Evolutionary conservation across 768 basidiomycete species (phyloP).

Genomic region (Suillus occidentalis): DNA sequence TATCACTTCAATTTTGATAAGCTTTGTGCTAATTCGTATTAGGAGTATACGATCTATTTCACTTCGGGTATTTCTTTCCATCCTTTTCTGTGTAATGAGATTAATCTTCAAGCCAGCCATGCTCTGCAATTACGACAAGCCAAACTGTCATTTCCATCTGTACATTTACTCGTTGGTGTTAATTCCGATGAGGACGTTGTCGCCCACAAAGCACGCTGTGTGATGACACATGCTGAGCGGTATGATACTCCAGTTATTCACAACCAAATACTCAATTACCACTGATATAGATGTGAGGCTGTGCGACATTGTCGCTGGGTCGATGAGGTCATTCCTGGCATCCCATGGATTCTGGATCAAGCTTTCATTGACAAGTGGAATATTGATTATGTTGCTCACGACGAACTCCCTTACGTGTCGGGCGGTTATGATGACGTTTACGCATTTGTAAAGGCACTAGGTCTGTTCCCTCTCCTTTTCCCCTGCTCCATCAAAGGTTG

Average conservation of each 20-base stretch:
- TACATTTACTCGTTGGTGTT: constrained; percentile 92
- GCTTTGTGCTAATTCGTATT: constrained; percentile 10
- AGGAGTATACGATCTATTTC: constrained; percentile 97
- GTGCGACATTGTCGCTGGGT: constrained; percentile 98
- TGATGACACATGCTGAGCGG: constrained; percentile 91
- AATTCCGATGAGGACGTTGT: constrained; percentile 83
- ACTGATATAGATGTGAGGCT: constrained; percentile 64
- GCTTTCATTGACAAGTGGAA: constrained; percentile 80
- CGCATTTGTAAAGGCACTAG: constrained; percentile 72
- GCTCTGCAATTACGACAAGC: constrained; percentile 95
- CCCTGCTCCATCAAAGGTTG: background rate
- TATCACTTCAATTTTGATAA: constrained; percentile 6
- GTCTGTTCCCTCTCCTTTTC: constrained; percentile 41
- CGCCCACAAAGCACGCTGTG: constrained; percentile 74
- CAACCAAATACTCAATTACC: constrained; percentile 3
- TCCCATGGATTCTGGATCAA: constrained; percentile 86
- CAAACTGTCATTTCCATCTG: constrained; percentile 87
- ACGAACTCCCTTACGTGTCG: constrained; percentile 84
- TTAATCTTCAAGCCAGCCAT: constrained; percentile 55
- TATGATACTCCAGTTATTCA: constrained; percentile 29
- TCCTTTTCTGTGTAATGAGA: background rate
- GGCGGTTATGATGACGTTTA: constrained; percentile 89
- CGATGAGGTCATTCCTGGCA: constrained; percentile 87
- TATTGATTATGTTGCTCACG: constrained; percentile 98
- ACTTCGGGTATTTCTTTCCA: constrained; percentile 71